Base-by-base conservation (phyloP, 2,329 filamentous ascomycete species). In the Lachnellula willkommii region DNA sequence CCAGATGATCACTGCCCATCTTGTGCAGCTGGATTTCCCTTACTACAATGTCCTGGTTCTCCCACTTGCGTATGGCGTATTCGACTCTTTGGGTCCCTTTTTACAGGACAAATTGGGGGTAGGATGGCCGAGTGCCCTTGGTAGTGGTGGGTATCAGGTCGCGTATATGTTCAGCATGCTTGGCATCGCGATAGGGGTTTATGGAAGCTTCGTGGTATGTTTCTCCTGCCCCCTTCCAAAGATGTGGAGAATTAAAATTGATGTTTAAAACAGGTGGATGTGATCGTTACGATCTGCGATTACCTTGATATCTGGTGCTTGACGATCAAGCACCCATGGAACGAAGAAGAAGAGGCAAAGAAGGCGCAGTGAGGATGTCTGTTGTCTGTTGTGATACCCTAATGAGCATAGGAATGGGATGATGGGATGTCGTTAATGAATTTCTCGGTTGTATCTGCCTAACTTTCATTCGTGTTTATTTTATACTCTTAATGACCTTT, bases 221-320 rank as follows among this genome's bases (percentile, higher is more conserved):
- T 14, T 6, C 9, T 32, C 28, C 9, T 53, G 26, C 40, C 26
- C 15, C 28, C 22, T 45, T 12, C 17, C 54, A 9, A 7, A 28
- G 36, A 32, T 36, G 20, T 52, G 4, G 20, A 54, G 46, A 32
- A 57, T 11, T 5, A 15, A 22, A n/a, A 14, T 40, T 57, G 26
- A 53, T 32, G 26, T 8, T 20, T 15, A 20, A 28, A 43, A 22
- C 55, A 79, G 77, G 73, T 95, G 35, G 94, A 97, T 70, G 92
- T 97, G 55, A 96, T 99, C 63, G 90, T 94, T 57, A 95, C 90
- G 32, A 97, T 99, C 65, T 99, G 94, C 74, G 94, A 99, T 71
- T 96, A 95, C 71, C 79, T 97, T 59, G 94, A 99, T 70, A 99
- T 99, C 64, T 97, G 91, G 90, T 99, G 94, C 70, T 77, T 99